phyloP scores from a whole-genome alignment of 768 basidiomycete species.

The Lactarius hatsudake region DNA sequence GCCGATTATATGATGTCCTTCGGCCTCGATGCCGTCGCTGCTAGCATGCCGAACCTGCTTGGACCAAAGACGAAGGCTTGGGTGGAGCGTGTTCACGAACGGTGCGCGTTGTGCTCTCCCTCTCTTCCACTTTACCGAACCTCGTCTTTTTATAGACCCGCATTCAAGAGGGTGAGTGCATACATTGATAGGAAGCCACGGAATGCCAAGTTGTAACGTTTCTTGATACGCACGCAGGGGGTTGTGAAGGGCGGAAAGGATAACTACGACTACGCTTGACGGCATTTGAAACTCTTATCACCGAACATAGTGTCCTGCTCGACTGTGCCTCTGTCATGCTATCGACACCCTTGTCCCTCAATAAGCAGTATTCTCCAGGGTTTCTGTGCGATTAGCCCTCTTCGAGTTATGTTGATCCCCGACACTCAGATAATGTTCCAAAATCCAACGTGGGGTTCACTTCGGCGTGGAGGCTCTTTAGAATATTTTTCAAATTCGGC shows the following conservation, averaged over 20 bases:
- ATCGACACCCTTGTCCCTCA: background rate
- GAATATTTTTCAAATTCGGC: background rate
- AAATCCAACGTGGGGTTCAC: background rate
- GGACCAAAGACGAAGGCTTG: slow-evolving; percentile 40
- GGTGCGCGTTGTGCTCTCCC: slow-evolving; percentile 31
- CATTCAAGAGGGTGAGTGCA: slow-evolving; percentile 34
- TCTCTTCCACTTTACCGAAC: background rate
- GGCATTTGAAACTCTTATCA: background rate
- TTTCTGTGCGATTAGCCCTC: background rate
- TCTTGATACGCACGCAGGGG: slow-evolving; percentile 18
- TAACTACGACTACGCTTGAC: slow-evolving; percentile 4
- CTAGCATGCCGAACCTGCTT: slow-evolving; percentile 25
- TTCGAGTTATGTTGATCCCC: background rate
- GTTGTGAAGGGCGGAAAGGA: slow-evolving; percentile 33
- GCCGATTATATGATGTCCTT: slow-evolving; percentile 49
- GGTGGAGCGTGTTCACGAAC: slow-evolving; percentile 38
- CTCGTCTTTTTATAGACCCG: slow-evolving; percentile 30
- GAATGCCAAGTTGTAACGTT: slow-evolving; percentile 1
- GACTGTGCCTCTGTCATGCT: background rate
- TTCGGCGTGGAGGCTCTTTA: background rate
- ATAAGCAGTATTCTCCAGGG: background rate
- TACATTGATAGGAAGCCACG: background rate
- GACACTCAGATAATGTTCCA: background rate
- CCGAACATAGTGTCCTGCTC: background rate
- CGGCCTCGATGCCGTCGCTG: slow-evolving; percentile 34